These are phyloP conservation scores for Podaxis sp. DNA, from an alignment of 768 basidiomycete genomes.

Conservation along the genomic window DNA sequence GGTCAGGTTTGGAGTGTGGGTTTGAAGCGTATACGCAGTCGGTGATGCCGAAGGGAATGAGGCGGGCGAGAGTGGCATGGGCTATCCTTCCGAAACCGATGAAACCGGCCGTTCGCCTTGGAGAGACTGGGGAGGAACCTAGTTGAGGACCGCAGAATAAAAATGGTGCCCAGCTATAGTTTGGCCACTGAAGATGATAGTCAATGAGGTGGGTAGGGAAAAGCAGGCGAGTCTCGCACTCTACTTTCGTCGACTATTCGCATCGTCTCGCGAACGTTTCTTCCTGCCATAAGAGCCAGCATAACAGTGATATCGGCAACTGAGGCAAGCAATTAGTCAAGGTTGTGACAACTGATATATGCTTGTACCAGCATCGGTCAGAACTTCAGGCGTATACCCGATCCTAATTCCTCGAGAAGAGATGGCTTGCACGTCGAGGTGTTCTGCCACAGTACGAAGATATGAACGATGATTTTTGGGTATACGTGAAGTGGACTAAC, in stretches of 20 bases:
- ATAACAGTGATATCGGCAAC: conserved; percentile 91
- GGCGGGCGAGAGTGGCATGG: conserved; percentile 75
- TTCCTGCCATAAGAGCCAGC: conserved; percentile 90
- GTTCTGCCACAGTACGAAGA: conserved; percentile 50
- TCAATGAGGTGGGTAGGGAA: neutral
- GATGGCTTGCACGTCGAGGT: conserved; percentile 64
- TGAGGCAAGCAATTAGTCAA: conserved; percentile 24
- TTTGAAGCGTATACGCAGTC: conserved; percentile 67
- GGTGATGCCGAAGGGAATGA: conserved; percentile 81
- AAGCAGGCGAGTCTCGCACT: conserved; percentile 36
- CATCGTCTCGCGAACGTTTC: conserved; percentile 69
- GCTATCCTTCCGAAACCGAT: conserved; percentile 95
- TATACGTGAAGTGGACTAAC: conserved; percentile 33
- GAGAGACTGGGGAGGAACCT: conserved; percentile 47
- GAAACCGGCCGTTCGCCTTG: conserved; percentile 77
- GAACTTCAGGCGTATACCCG: conserved; percentile 92
- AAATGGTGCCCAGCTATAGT: conserved; percentile 78
- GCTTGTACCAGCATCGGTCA: conserved; percentile 80
- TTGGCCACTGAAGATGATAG: conserved; percentile 63
- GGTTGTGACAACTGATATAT: neutral
- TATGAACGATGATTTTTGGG: neutral
- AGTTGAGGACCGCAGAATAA: conserved; percentile 82
- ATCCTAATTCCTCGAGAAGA: conserved; percentile 63
- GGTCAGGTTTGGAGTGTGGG: conserved; percentile 50
- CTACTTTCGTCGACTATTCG: conserved; percentile 66